Base-by-base conservation (phyloP, 1,284 basidiomycete species). In the Termitomyces sp. region DNA sequence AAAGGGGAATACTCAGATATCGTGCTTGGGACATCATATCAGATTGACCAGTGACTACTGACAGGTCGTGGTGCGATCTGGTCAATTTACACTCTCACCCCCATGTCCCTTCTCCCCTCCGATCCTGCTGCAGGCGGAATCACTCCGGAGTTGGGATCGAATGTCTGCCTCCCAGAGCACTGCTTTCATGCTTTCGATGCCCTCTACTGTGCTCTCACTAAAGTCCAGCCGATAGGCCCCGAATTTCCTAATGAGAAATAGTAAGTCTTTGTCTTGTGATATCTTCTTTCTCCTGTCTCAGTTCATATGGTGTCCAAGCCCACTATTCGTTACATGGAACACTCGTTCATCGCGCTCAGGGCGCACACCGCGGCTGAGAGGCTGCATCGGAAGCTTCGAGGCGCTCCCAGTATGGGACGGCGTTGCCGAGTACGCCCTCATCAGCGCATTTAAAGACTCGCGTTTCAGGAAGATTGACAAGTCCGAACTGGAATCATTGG, bases 291-390 rank as follows among this genome's bases (percentile, higher is more conserved):
- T 53, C 15, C 38, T 30, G 9, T 30, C 9, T 17, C 43, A 44
- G 30, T 50, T 53, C 7, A 13, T 26, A 33, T 43, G 5, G 17
- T 2, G 31, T 7, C 34, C 62, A 95, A 52, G 94, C 70, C 94
- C 94, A 6, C 77, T 99, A 54, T 99, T 99, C 71, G 92, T 99
- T 34, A 98, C 96, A 1, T 99, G 96, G 95, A 95, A 94, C 73
- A 90, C 76, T 51, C 81, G 74, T 58, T 78, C 79, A 52, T 76
- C 79, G 57, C 79, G 81, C 58, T 69, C 81, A 24, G 81, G 82
- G 42, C 78, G 80, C 57, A 71, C 81, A 24, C 77, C 84, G 38
- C 76, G 84, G 46, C 76, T 99, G 57, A 78, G 96, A 57, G 96
- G 96, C 24, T 99, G 96, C 72, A 98, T 99, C 62, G 96, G 96